Evolutionary conservation across 208 protist genomes (phyloP), one percentile per base, ranked within the genome.

Genomic region (Porcisia deanei): DNA sequence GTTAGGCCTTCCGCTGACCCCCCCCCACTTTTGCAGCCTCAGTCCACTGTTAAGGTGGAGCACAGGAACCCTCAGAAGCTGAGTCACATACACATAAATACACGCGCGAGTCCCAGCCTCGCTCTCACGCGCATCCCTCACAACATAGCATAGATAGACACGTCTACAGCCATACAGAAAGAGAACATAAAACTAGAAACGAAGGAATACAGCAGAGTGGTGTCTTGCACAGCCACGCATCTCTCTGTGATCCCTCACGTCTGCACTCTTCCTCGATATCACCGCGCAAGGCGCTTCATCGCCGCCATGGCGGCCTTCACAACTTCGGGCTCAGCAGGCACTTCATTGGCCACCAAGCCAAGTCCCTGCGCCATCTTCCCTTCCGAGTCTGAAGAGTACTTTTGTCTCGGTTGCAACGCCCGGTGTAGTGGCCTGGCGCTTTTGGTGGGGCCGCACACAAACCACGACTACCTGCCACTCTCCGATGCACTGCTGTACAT

Each of bases 361-460:
- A 75, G 66, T 49, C 37, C 60, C 22, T 83, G 69, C 70, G 41
- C 73, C 12, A 67, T 79, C 64, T 83, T 83, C 39, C 70, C 73
- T 53, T 76, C 74, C 63, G 73, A 78, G 68, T 83, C 70, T 8
- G 70, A 87, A 76, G 67, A 73, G 71, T 73, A 90, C 77, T 96
- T 91, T 77, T 96, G 92, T 71, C 75, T 82, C 37, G 66, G 66
- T 59, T 96, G 92, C 71, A 84, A 91, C 34, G 71, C 64, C 14
- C 77, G 81, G 0, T 91, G 88, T 71, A 93, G 85, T 59, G 81
- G 73, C 20, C 73, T 89, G 41, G 68, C 81, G 10, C 74, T 95
- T 7, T 74, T 95, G 25, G 89, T 90, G 10, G 92, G 92, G n/a
- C 79, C 85, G 12, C 92, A 96, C 79, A 89, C 87, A 0, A 82